Percentiles rank a stretch among this genome's conserved stretches.
Evolutionary conservation across 2,329 filamentous ascomycete species (phyloP).

Genomic region (Colletotrichum nymphaeae): DNA sequence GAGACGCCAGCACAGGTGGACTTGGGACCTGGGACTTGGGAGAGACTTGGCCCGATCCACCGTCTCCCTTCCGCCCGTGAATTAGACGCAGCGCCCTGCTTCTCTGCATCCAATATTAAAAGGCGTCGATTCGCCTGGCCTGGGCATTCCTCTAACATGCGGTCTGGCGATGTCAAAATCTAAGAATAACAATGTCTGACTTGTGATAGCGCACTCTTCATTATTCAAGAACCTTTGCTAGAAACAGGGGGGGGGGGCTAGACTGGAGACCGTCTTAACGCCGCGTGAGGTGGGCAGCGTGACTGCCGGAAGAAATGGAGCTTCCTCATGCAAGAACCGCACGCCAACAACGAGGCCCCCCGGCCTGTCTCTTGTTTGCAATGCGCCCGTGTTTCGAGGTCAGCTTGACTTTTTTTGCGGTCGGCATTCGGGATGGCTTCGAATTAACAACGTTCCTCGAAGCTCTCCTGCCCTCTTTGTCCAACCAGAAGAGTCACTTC

Average conservation of each 20-base stretch:
- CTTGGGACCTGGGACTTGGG: background rate
- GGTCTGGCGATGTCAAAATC: background rate
- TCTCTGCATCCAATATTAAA: background rate
- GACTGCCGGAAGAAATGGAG: constrained; percentile 27
- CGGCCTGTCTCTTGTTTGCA: background rate
- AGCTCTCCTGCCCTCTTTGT: background rate
- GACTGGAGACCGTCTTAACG: constrained; percentile 17
- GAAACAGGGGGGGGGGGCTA: constrained; percentile 18
- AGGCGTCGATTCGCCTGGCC: constrained; percentile 10
- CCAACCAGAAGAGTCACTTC: background rate
- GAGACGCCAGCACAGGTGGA: constrained; percentile 12
- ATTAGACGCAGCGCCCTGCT: background rate
- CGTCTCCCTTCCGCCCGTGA: constrained; percentile 16
- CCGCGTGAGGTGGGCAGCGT: constrained; percentile 23
- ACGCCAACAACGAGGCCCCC: background rate
- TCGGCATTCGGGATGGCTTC: background rate
- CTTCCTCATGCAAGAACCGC: constrained; percentile 18
- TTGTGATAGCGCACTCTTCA: background rate
- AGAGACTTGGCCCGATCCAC: constrained; percentile 8
- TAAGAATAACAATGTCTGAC: constrained; percentile 22
- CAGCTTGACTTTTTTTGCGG: background rate
- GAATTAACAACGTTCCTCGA: background rate
- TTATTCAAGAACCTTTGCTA: background rate
- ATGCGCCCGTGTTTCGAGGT: background rate
- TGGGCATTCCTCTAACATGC: constrained; percentile 9